Evolutionary conservation across 805 yeast genomes (phyloP).

Genomic region (Diddensiella santjacobensis): DNA sequence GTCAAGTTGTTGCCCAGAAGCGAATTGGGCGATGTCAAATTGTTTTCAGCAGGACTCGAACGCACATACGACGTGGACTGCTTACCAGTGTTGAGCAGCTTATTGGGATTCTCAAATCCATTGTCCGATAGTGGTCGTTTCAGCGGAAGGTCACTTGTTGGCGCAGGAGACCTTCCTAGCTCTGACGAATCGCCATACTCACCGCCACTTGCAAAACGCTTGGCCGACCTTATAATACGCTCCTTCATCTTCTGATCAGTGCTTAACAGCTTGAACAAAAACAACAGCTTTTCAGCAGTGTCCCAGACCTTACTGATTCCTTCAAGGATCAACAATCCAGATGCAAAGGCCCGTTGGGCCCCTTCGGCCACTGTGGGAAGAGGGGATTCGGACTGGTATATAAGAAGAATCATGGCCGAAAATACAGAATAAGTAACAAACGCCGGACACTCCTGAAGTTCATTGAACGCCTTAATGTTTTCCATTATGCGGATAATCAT

Average conservation of each 20-base stretch:
- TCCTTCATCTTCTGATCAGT: constrained; percentile 25
- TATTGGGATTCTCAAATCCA: constrained; percentile 1
- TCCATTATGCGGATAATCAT: constrained; percentile 64
- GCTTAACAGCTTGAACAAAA: constrained; percentile 43
- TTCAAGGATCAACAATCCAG: constrained; percentile 36
- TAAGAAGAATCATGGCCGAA: constrained; percentile 64
- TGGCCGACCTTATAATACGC: constrained; percentile 19
- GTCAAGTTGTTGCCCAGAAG: not conserved
- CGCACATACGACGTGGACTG: constrained; percentile 1
- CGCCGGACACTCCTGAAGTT: constrained; percentile 53
- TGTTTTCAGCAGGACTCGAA: not conserved
- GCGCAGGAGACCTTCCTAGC: not conserved
- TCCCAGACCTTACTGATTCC: constrained; percentile 51
- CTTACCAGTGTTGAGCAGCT: not conserved
- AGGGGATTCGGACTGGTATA: constrained; percentile 56
- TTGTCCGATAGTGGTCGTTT: constrained; percentile 1
- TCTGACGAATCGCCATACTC: constrained; percentile 24
- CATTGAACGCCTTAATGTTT: constrained; percentile 47
- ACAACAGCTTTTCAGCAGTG: constrained; percentile 48
- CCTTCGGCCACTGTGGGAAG: constrained; percentile 35
- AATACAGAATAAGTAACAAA: constrained; percentile 55
- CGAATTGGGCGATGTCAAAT: constrained; percentile 1
- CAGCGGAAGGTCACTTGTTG: not conserved
- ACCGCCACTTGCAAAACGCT: not conserved
- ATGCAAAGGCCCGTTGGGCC: constrained; percentile 36